Base-by-base conservation (phyloP, 306 rosid genomes). In the Cotoneaster glaucophyllus region DNA sequence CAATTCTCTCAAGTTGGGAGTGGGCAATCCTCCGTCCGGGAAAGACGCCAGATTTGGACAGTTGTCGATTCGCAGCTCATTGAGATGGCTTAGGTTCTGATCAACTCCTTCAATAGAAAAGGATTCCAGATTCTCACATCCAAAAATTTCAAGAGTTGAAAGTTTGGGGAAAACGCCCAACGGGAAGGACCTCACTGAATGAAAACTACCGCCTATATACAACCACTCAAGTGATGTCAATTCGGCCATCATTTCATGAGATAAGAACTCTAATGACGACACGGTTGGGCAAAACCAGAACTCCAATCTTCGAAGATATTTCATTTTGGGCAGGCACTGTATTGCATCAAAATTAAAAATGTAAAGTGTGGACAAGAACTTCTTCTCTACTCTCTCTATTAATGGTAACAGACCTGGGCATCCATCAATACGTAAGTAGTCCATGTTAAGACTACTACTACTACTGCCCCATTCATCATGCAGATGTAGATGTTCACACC, bases 11-110 rank as follows among this genome's bases (percentile, higher is more conserved):
- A 54, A 11, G 61, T 76, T 85, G 41, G 70, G 80, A 2, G 86
- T 77, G 29, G 78, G 75, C 41, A 82, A 77, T 69, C 84, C 84
- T 39, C 80, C 82, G 5, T 56, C 32, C 3, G 83, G 81, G 74
- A 86, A 80, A 45, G 77, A 74, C 18, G 37, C 50, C 52, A 86
- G 78, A 3, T 72, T 83, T 34, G 73, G 82, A 58, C 87, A 85
- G 21, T 5, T 0, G n/a, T n/a, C n/a, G n/a, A n/a, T n/a, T n/a
- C n/a, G n/a, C n/a, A 85, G 9, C 26, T 0, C 0, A 0, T 19
- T 53, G n/a, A 82, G 8, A 25, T 0, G 18, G 7, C 64, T 59
- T 14, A 59, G 64, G 26, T 59, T 24, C 1, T 4, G 31, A 56
- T 12, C 31, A 56, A 50, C 62, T 70, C 71, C 2, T 52, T 74